A percentile compares a stretch with the other conserved stretches of the same genome.
phyloP scores from a whole-genome alignment of 2,329 filamentous ascomycete genomes.

The Acephala macrosclerotiorum region DNA sequence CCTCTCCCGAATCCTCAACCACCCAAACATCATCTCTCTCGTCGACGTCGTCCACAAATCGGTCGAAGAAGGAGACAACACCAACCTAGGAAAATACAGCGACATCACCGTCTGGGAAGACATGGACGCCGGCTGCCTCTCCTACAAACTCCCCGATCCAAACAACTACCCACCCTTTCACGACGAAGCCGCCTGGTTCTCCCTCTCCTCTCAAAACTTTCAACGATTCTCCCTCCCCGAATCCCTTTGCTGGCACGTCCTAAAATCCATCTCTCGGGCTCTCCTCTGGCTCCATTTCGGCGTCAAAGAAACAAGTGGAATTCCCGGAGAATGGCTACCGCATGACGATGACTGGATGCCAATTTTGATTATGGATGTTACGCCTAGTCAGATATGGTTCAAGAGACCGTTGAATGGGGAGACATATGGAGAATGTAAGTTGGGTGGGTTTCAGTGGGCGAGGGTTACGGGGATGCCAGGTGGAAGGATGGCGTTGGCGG shows the following conservation, averaged over 20 bases:
- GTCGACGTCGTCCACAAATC: slow-evolving; percentile 39
- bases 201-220: slow-evolving; percentile 36
- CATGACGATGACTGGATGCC: slow-evolving; percentile 56
- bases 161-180: slow-evolving; percentile 27
- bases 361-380: slow-evolving; percentile 58
- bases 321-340: slow-evolving; percentile 33
- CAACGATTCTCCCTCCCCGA: slow-evolving; percentile 52
- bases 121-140: slow-evolving; percentile 59
- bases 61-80: slow-evolving; percentile 17
- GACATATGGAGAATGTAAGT: slow-evolving; percentile 61
- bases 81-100: slow-evolving; percentile 18
- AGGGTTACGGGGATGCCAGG: slow-evolving; percentile 36
- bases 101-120: slow-evolving; percentile 58
- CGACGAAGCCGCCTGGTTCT: slow-evolving; percentile 34
- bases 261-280: slow-evolving; percentile 55
- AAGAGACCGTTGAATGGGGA: slow-evolving; percentile 55
- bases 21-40: slow-evolving; percentile 41
- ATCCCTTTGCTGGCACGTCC: slow-evolving; percentile 63
- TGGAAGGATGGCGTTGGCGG: slow-evolving; percentile 25
- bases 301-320: slow-evolving; percentile 36
- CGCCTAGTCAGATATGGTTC: slow-evolving; percentile 58
- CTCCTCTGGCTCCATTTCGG: slow-evolving; percentile 62
- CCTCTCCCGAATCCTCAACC: slow-evolving; percentile 41
- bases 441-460: slow-evolving; percentile 56
- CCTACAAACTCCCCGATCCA: slow-evolving; percentile 47